Conservation (phyloP, 768 basidiomycete genomes). For the Podaxis rugospora region DNA sequence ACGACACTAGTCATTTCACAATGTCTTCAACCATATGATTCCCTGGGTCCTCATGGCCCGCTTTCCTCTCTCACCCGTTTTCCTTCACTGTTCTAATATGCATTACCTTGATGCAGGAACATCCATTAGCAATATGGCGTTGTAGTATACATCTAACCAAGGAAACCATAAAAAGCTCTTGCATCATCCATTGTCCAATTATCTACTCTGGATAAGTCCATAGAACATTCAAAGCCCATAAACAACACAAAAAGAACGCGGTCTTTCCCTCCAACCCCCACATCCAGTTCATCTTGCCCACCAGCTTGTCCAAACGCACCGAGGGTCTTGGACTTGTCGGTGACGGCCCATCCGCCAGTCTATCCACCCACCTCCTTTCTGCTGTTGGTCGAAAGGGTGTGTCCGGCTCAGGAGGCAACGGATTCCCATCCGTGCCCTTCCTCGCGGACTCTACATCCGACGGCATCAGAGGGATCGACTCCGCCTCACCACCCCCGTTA, state of each 20-base stretch:
- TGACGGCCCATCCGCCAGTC: conserved; percentile 34
- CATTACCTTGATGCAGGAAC: not conserved
- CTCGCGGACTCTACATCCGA: conserved; percentile 11
- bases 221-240: conserved; percentile 67
- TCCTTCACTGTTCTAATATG: not conserved
- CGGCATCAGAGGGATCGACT: conserved; percentile 15
- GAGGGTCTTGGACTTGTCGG: conserved; percentile 17
- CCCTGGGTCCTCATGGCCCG: not conserved
- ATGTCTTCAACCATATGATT: not conserved
- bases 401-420: conserved; percentile 30
- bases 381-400: conserved; percentile 29
- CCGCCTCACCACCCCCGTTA: not conserved
- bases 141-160: not conserved
- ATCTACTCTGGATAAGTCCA: conserved; percentile 15
- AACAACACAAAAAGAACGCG: conserved; percentile 21
- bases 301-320: conserved; percentile 26
- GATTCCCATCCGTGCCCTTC: conserved; percentile 22
- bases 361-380: conserved; percentile 46
- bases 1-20: not conserved
- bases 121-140: not conserved
- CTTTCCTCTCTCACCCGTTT: not conserved
- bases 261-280: conserved; percentile 34
- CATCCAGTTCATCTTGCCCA: conserved; percentile 16
- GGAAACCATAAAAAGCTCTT: not conserved
- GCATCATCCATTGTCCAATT: not conserved